These are phyloP conservation scores for Xylariomycetidae sp. DNA, from an alignment of 2,329 filamentous ascomycete species.

Conservation along the genomic window DNA sequence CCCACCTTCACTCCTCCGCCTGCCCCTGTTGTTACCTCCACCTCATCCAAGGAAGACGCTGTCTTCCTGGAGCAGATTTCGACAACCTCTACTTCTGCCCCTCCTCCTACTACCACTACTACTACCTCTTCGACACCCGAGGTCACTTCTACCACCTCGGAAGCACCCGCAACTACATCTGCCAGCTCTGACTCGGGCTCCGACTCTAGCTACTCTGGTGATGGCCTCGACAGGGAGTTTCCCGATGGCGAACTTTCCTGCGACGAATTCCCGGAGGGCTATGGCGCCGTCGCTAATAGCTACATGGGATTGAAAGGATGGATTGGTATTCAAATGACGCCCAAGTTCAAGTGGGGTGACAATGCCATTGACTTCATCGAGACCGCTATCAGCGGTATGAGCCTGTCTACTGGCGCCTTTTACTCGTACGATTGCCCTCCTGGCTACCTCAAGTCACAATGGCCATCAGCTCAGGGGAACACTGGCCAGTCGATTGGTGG, in stretches of 20 bases:
- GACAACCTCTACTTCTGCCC: conserved; percentile 27
- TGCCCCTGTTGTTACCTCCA: conserved; percentile 24
- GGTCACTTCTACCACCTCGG: conserved; percentile 21
- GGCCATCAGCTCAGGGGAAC: conserved; percentile 71
- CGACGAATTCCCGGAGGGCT: conserved; percentile 68
- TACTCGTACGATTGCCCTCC: conserved; percentile 93
- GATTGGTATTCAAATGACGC: conserved; percentile 69
- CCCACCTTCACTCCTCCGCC: conserved; percentile 47
- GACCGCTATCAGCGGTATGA: conserved; percentile 55
- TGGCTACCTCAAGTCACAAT: conserved; percentile 90
- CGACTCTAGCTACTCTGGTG: conserved; percentile 22
- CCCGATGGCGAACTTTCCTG: conserved; percentile 71
- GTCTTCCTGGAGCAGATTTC: conserved; percentile 26
- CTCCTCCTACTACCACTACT: conserved; percentile 30
- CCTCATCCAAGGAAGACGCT: conserved; percentile 27
- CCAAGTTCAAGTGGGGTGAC: conserved; percentile 44
- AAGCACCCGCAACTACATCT: conserved; percentile 21
- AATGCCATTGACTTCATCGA: conserved; percentile 60
- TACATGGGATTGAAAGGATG: conserved; percentile 72
- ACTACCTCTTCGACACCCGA: conserved; percentile 27
- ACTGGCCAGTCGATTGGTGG: conserved; percentile 86
- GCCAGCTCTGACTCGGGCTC: conserved; percentile 19
- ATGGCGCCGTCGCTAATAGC: conserved; percentile 68
- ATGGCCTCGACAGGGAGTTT: conserved; percentile 64
- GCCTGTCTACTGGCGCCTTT: conserved; percentile 63